These are phyloP conservation scores for Apiotrichum veenhuisii DNA, from an alignment of 1,284 basidiomycete species.

Conservation along the genomic window DNA sequence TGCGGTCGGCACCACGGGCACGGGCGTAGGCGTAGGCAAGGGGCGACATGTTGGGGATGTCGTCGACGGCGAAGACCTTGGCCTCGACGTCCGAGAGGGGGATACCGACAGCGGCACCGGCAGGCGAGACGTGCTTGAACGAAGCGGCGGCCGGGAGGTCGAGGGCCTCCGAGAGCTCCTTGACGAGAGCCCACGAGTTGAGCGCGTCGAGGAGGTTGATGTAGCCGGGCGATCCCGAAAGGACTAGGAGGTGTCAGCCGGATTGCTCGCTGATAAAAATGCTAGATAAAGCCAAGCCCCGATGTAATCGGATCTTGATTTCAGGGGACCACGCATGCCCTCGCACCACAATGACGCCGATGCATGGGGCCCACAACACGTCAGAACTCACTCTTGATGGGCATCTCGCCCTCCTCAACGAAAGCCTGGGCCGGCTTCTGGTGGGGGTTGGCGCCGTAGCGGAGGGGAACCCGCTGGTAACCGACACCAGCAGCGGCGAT, in stretches of 20 bases:
- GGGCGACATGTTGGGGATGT: conserved; percentile 80
- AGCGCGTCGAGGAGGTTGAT: conserved; percentile 99
- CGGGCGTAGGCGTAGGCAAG: conserved; percentile 93
- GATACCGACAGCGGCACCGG: conserved; percentile 88
- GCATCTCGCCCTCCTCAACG: conserved; percentile 81
- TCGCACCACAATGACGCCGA: not conserved
- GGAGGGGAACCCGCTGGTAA: conserved; percentile 78
- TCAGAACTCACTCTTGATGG: conserved; percentile 73
- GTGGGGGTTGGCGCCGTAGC: conserved; percentile 98
- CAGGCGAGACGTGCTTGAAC: conserved; percentile 99
- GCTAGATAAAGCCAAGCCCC: not conserved
- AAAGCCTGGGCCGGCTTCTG: conserved; percentile 98
- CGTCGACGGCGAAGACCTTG: conserved; percentile 94
- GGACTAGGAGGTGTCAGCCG: conserved; percentile 55
- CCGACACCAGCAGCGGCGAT: conserved; percentile 59
- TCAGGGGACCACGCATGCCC: not conserved
- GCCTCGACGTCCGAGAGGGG: conserved; percentile 81
- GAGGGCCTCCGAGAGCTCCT: conserved; percentile 80
- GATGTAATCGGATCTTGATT: not conserved
- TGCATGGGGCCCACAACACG: not conserved
- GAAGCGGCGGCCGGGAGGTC: conserved; percentile 89
- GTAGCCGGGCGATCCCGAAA: conserved; percentile 94
- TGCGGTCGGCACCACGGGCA: conserved; percentile 93
- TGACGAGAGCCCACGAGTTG: conserved; percentile 95
- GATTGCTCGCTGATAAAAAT: not conserved